Base-by-base conservation (phyloP, 192 early-diverging fungal genomes). In the Lobulomyces angularis region DNA sequence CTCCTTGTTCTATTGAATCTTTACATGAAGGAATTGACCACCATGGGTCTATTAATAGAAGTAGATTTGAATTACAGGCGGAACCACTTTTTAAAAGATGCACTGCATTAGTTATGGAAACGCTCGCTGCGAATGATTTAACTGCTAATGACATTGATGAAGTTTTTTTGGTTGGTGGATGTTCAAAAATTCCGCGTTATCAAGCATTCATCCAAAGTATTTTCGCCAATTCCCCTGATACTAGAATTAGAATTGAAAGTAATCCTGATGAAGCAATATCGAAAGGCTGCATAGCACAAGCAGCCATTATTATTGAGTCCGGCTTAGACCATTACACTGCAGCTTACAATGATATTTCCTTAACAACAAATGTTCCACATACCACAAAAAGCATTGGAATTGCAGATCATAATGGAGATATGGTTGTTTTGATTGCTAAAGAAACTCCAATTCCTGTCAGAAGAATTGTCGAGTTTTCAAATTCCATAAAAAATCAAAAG, bases 231-330 rank as follows among this genome's bases (percentile, higher is more conserved):
- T n/a, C n/a, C n/a, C 51, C 52, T 28, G 62, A 69, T 21, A 69
- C 79, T 24, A 46, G 48, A 20, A 64, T 95, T 52, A 74, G 77
- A 37, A 65, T 67, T 29, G 90, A 86, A 9, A 70, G 89, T 44
- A 91, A 95, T 57, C 74, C 88, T 6, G 91, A 97, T 61, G 93
- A 97, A 69, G 79, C 89, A 14, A 82, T 94, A 35, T 77, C 87
- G 14, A 64, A 69, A 50, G 93, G 91, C 12, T 90, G 86, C 59
- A 90, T 88, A 18, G 75, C 77, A 46, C 93, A 97, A 66, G 90
- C 79, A 12, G 72, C 72, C 18, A 70, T 93, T 34, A 58, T 74
- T 35, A 23, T 52, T 9, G 42, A 43, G 67, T 80, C 40, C 50
- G 46, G 51, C 46, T 51, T 45, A 22, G 19, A 52, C 43, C 53